Conservation (phyloP, 345 rosid genomes). For the Rhizophora apiculata region DNA sequence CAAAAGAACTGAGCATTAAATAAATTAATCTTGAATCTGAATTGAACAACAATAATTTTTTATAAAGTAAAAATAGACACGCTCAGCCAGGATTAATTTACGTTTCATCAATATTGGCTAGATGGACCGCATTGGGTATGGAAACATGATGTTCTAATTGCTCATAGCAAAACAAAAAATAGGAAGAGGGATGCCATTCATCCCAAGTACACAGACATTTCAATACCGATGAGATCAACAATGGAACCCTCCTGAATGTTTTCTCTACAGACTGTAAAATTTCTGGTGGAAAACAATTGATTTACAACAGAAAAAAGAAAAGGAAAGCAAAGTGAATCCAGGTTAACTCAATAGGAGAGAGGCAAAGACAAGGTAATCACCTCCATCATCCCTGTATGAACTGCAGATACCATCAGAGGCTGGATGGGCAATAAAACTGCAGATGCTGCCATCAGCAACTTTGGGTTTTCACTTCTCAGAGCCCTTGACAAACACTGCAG, state of each 20-base stretch:
- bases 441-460: slow-evolving; percentile 92
- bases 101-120: too few species aligned
- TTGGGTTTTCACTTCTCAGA: slow-evolving; percentile 81
- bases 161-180: too few species aligned
- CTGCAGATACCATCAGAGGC: slow-evolving; percentile 89
- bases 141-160: too few species aligned
- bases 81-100: too few species aligned
- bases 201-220: too few species aligned
- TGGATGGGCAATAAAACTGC: slow-evolving; percentile 78
- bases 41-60: too few species aligned
- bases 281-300: background rate
- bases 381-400: slow-evolving; percentile 98
- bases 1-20: too few species aligned
- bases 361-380: slow-evolving; percentile 30
- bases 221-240: background rate
- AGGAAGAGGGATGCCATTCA: too few species aligned
- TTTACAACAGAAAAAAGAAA: background rate
- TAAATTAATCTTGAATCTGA: too few species aligned
- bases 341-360: background rate
- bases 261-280: background rate
- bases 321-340: background rate
- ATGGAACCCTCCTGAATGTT: background rate
- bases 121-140: too few species aligned
- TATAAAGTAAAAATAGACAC: too few species aligned
- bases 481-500: slow-evolving; percentile 86